Percentiles rank a stretch among this genome's conserved stretches.
Conservation (phyloP, 345 rosid genomes). For the Populus davidiana region DNA sequence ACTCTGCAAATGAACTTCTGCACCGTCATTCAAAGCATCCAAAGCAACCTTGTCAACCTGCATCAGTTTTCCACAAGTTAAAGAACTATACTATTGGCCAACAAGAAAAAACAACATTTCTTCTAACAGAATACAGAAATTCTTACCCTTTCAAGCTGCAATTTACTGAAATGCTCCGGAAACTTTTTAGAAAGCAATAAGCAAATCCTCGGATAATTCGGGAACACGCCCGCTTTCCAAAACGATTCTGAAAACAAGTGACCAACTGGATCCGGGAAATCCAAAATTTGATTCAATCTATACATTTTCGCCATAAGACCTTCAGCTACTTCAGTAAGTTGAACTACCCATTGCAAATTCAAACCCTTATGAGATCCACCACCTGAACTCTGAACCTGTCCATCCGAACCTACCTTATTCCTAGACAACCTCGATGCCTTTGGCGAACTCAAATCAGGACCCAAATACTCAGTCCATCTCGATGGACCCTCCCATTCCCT, state of each 20-base stretch:
- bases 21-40: constrained; percentile 82
- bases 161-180: constrained; percentile 88
- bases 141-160: constrained; percentile 96
- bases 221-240: constrained; percentile 94
- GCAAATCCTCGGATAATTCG: constrained; percentile 83
- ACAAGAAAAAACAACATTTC: constrained; percentile 8
- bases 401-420: constrained; percentile 50
- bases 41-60: constrained; percentile 89
- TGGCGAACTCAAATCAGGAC: constrained; percentile 65
- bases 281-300: constrained; percentile 87
- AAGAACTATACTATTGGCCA: constrained; percentile 1
- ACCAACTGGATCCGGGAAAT: constrained; percentile 74
- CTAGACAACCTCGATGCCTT: constrained; percentile 52
- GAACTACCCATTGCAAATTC: constrained; percentile 89
- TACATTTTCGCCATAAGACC: constrained; percentile 98
- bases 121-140: neutral
- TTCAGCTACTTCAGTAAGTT: constrained; percentile 87
- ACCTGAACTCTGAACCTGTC: constrained; percentile 54
- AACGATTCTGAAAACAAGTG: constrained; percentile 78
- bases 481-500: constrained; percentile 94
- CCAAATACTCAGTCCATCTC: constrained; percentile 92
- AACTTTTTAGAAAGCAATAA: constrained; percentile 85
- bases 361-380: constrained; percentile 69
- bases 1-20: constrained; percentile 86
- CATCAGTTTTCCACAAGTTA: constrained; percentile 13